Conservation (phyloP, 2,329 filamentous ascomycete species). For the Trichoderma brevicompactum region DNA sequence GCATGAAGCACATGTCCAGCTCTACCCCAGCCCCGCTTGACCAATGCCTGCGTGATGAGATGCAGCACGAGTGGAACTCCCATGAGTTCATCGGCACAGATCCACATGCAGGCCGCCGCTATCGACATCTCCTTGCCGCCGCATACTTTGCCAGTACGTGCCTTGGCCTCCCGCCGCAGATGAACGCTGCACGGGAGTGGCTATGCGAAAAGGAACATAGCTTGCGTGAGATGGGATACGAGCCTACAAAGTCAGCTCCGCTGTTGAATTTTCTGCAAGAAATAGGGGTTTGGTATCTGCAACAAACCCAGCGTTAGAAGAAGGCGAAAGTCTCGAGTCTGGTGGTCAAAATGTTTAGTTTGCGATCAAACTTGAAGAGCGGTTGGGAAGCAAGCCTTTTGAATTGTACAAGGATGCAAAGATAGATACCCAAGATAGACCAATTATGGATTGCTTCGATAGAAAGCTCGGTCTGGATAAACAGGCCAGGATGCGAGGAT, state of each 20-base stretch:
- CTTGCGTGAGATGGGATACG: conserved; percentile 19
- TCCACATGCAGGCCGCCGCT: conserved; percentile 2
- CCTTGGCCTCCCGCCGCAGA: conserved; percentile 12
- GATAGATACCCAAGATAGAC: not conserved
- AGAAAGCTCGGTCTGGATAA: not conserved
- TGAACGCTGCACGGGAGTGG: conserved; percentile 30
- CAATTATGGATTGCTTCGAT: not conserved
- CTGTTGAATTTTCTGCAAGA: conserved; percentile 22
- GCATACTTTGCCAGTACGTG: conserved; percentile 8
- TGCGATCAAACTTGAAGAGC: too few species aligned
- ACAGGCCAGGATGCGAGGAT: not conserved
- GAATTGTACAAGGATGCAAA: not conserved
- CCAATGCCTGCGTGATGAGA: conserved; percentile 20
- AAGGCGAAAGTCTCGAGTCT: too few species aligned
- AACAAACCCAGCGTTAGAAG: not conserved
- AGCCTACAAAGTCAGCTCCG: conserved; percentile 7
- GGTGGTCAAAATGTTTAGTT: too few species aligned
- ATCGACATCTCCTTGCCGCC: conserved; percentile 18
- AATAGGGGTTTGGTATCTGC: conserved; percentile 15
- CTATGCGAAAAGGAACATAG: conserved; percentile 19
- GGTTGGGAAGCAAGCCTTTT: too few species aligned
- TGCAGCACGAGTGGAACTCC: conserved; percentile 11
- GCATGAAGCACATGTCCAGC: not conserved
- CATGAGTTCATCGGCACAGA: not conserved
- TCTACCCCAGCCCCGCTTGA: conserved; percentile 2